Conservation (phyloP, 306 rosid species). For the apple (Malus domestica) region DNA sequence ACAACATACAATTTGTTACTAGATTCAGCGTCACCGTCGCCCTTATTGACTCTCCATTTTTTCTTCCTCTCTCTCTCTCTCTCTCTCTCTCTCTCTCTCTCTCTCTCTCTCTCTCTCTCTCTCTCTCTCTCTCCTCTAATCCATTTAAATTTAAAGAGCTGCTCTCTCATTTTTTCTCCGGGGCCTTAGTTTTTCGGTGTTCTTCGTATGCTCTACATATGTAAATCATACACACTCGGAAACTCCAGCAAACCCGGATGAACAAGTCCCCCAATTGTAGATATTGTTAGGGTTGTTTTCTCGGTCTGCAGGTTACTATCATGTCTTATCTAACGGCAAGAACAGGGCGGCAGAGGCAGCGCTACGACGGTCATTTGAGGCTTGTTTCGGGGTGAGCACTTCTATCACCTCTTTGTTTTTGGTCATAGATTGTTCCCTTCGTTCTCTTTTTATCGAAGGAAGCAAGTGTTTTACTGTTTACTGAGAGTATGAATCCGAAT, state of each 20-base stretch:
- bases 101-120: neutral
- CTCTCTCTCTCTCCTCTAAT: neutral
- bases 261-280: neutral
- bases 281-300: neutral
- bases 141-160: neutral
- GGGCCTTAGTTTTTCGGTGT: neutral
- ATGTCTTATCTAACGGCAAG: conserved; percentile 22
- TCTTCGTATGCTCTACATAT: neutral
- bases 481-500: too few species aligned
- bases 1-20: neutral
- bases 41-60: conserved; percentile 9
- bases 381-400: conserved; percentile 27
- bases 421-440: neutral
- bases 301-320: neutral
- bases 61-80: neutral
- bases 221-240: neutral
- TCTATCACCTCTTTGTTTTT: neutral
- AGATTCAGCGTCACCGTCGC: conserved; percentile 7
- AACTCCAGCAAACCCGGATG: neutral
- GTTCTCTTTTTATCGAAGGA: neutral
- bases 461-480: neutral
- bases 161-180: neutral
- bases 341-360: conserved; percentile 27
- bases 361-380: conserved; percentile 23
- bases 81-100: neutral